Conservation (phyloP, 805 yeast genomes). For the Lipomyces yamadae region DNA sequence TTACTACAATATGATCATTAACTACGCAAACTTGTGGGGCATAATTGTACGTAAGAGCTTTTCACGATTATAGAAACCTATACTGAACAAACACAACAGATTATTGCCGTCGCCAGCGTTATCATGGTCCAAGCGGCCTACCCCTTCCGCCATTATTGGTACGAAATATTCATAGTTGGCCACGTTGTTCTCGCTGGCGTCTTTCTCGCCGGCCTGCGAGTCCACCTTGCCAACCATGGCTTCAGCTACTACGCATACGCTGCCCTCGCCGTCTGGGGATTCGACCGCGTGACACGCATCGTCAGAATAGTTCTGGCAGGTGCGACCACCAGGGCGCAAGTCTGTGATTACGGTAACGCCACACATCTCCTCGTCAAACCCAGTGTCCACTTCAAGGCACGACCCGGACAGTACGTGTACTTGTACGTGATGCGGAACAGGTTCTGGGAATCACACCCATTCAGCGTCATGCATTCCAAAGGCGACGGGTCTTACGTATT, state of each 20-base stretch:
- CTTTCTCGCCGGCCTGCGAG: constrained; percentile 48
- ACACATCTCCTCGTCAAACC: constrained; percentile 24
- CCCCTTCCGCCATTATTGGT: constrained; percentile 56
- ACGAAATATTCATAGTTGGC: constrained; percentile 62
- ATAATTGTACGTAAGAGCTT: constrained; percentile 42
- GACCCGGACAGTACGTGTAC: constrained; percentile 30
- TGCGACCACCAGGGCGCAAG: constrained; percentile 40
- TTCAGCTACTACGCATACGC: constrained; percentile 59
- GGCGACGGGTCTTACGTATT: constrained; percentile 18
- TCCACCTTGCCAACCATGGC: constrained; percentile 55
- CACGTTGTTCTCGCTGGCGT: constrained; percentile 62
- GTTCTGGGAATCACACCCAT: constrained; percentile 29
- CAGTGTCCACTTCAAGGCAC: constrained; percentile 2
- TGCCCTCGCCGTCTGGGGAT: constrained; percentile 68
- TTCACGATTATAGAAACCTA: neutral
- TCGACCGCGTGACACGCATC: constrained; percentile 65
- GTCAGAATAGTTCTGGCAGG: constrained; percentile 65
- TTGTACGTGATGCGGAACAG: constrained; percentile 30
- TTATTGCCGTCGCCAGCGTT: constrained; percentile 45
- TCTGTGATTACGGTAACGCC: constrained; percentile 35
- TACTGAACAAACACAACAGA: neutral
- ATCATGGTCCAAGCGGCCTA: constrained; percentile 57
- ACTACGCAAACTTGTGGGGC: constrained; percentile 44
- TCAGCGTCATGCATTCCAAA: constrained; percentile 13
- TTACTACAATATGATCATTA: constrained; percentile 2